A percentile compares a stretch with the other conserved stretches of the same genome.
phyloP scores from a whole-genome alignment of 371 early-diverging fungal species.

The Gilbertella persicaria region DNA sequence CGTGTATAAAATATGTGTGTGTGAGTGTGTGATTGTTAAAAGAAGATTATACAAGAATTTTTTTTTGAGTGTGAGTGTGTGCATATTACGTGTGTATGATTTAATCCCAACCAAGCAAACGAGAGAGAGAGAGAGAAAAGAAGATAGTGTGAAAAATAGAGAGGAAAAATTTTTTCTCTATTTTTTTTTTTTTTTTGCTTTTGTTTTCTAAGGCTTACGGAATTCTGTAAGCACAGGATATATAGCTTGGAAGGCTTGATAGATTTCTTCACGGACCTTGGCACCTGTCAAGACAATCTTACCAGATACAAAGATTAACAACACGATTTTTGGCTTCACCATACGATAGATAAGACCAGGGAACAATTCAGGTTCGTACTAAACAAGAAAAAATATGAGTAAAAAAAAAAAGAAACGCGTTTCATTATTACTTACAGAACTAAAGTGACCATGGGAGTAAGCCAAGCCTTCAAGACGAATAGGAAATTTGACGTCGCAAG shows the following conservation, averaged over 20 bases:
- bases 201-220: conserved; percentile 66
- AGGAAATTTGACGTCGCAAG: conserved; percentile 99
- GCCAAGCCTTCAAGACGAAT: conserved; percentile 99
- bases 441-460: conserved; percentile 97
- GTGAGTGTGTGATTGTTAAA: neutral
- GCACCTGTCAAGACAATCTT: conserved; percentile 99
- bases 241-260: conserved; percentile 99
- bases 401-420: neutral
- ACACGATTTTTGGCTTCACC: conserved; percentile 99
- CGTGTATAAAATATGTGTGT: too few species aligned
- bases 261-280: conserved; percentile 99
- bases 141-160: neutral
- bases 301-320: conserved; percentile 99
- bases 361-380: conserved; percentile 99
- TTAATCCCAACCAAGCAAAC: neutral
- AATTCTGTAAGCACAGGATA: conserved; percentile 98
- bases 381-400: conserved; percentile 9
- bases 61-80: neutral
- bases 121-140: neutral
- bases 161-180: neutral
- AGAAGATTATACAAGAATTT: neutral
- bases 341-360: conserved; percentile 99
- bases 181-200: conserved; percentile 4
- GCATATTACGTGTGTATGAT: neutral
- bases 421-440: conserved; percentile 74